These are phyloP conservation scores for Ogataea methylovora DNA, from an alignment of 805 yeast genomes.

Conservation along the genomic window DNA sequence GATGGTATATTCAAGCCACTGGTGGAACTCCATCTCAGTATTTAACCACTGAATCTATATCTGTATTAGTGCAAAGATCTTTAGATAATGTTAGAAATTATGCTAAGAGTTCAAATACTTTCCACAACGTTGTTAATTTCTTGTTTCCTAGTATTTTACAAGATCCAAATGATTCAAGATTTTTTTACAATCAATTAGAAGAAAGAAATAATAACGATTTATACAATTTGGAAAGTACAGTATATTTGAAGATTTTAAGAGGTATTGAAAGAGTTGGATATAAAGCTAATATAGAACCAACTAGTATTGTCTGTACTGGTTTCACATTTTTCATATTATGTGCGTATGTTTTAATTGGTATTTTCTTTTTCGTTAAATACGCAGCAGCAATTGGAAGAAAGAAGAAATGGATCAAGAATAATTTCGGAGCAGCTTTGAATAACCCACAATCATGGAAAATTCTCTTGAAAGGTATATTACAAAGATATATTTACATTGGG, in stretches of 20 bases:
- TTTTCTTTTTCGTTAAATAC: slow-evolving; percentile 49
- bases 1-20: slow-evolving; percentile 83
- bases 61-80: slow-evolving; percentile 72
- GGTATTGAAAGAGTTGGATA: slow-evolving; percentile 85
- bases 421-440: slow-evolving; percentile 2
- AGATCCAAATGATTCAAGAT: neutral
- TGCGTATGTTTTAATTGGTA: slow-evolving; percentile 62
- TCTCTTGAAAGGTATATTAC: slow-evolving; percentile 67
- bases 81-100: slow-evolving; percentile 16
- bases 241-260: slow-evolving; percentile 60
- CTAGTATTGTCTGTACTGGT: slow-evolving; percentile 79
- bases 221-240: slow-evolving; percentile 43
- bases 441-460: neutral
- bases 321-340: slow-evolving; percentile 77
- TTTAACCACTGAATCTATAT: slow-evolving; percentile 50
- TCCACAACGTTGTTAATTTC: slow-evolving; percentile 10
- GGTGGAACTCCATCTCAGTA: slow-evolving; percentile 80
- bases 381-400: slow-evolving; percentile 22
- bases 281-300: slow-evolving; percentile 69
- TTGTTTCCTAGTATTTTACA: slow-evolving; percentile 10
- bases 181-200: neutral
- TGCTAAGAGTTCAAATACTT: slow-evolving; percentile 9
- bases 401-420: slow-evolving; percentile 41
- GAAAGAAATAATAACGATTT: slow-evolving; percentile 4
- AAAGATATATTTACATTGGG: slow-evolving; percentile 77